phyloP scores from a whole-genome alignment of 768 basidiomycete species.

The Tricholoma saponaceum region DNA sequence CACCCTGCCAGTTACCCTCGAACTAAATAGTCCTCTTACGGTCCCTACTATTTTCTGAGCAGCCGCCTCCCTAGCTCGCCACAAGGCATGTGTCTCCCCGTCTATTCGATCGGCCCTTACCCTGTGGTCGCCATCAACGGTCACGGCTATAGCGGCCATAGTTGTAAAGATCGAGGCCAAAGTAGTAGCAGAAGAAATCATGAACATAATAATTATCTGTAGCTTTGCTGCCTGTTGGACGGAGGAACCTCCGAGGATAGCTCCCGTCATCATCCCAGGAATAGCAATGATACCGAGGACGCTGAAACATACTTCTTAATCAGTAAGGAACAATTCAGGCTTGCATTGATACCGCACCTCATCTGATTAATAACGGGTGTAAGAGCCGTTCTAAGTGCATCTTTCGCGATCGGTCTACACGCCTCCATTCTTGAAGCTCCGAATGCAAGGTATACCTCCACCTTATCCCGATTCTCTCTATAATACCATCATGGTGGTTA shows the following conservation, averaged over 20 bases:
- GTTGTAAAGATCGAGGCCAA: conserved; percentile 67
- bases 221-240: conserved; percentile 82
- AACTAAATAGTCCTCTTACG: too few species aligned
- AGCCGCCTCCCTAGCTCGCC: conserved; percentile 16
- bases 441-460: conserved; percentile 83
- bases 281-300: conserved; percentile 74
- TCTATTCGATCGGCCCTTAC: conserved; percentile 61
- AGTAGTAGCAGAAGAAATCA: conserved; percentile 77
- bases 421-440: conserved; percentile 84
- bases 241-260: conserved; percentile 80
- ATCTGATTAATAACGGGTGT: conserved; percentile 83
- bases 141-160: conserved; percentile 51
- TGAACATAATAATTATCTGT: conserved; percentile 94
- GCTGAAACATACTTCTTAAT: conserved; percentile 26
- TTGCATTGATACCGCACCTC: conserved; percentile 45
- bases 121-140: conserved; percentile 67
- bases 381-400: conserved; percentile 75
- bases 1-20: too few species aligned
- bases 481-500: neutral
- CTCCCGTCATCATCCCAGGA: conserved; percentile 91
- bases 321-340: neutral
- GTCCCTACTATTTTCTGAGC: conserved; percentile 2
- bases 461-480: conserved; percentile 81
- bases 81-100: conserved; percentile 22
- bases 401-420: conserved; percentile 70